Percentiles rank a stretch among this genome's conserved stretches.
Conservation (phyloP, 2,329 filamentous ascomycete genomes). For the Ophiosphaerella narmari region DNA sequence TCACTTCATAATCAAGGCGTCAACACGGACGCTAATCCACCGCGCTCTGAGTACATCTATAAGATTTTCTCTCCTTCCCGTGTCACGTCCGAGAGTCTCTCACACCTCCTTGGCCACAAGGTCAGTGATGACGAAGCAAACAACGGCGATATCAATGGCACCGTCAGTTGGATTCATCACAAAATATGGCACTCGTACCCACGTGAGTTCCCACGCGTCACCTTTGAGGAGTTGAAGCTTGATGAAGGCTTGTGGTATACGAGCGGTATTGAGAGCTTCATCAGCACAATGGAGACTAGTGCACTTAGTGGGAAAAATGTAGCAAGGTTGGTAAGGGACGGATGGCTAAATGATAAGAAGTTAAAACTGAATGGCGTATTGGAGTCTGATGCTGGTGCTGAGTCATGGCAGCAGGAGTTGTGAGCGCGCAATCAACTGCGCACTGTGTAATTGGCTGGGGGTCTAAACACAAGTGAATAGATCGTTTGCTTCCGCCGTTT, state of each 20-base stretch:
- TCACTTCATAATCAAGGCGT: constrained; percentile 69
- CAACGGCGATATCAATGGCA: constrained; percentile 36
- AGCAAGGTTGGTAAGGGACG: constrained; percentile 70
- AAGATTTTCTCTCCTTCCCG: constrained; percentile 67
- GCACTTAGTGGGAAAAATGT: constrained; percentile 89
- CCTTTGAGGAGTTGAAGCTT: constrained; percentile 80
- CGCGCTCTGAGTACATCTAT: constrained; percentile 61
- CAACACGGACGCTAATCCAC: constrained; percentile 56
- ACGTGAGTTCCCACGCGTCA: constrained; percentile 78
- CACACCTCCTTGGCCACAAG: constrained; percentile 51
- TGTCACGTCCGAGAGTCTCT: constrained; percentile 54
- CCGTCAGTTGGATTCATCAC: constrained; percentile 40
- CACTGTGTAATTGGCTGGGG: neutral
- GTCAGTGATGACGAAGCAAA: constrained; percentile 39
- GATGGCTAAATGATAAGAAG: constrained; percentile 47
- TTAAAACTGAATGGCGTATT: neutral
- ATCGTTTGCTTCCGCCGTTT: neutral
- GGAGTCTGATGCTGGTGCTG: neutral
- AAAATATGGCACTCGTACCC: constrained; percentile 85
- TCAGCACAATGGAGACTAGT: constrained; percentile 97
- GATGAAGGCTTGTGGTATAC: constrained; percentile 69
- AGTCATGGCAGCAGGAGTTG: constrained; percentile 2
- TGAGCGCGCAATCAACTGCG: neutral
- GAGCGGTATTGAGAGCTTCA: constrained; percentile 82
- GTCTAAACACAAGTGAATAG: neutral